Base-by-base conservation (phyloP, 2,329 filamentous ascomycete species). In the Bisporella sp. region DNA sequence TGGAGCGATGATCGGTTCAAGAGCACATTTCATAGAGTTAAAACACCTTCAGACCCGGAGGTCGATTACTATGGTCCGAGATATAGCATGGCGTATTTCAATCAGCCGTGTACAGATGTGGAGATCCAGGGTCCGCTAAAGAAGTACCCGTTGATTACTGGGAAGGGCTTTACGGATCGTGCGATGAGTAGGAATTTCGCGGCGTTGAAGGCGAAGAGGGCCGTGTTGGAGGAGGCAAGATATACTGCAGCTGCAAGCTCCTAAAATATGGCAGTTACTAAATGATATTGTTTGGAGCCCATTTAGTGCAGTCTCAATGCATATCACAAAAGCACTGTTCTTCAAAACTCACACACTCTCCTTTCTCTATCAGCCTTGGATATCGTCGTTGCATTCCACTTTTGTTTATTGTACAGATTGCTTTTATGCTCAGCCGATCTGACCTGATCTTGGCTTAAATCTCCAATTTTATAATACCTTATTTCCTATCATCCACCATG, bases 1-100 rank as follows among this genome's bases (percentile, higher is more conserved):
- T 84, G 81, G 80, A 79, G 74, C 31, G 81, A 85, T 60, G 82
- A 85, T 63, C 73, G 80, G 21, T 84, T 85, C 69, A 85, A 84
- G 66, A 80, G 75, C 40, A 83, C 81, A 0, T 79, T 82, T 48
- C 82, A 85, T 64, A 73, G 81, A 4, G 81, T 85, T 51, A 81
- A 80, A 65, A 78, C 79, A 1, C 80, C 80, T 0, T 71, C 66
- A 31, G 77, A 82, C 56, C 68, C 69, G 0, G 70, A 68, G 3
- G 71, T 74, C 43, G 73, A 76, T 57, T 81, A 75, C 61, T 84
- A 75, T 57, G 79, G 79, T 5, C 73, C 77, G 56, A 71, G 81
- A 41, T 85, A 82, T 62, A 82, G 78, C 62, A 79, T 85, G 61
- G 81, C 81, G 6, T 85, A 77, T 58, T 84, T 84, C 65, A 84